Evolutionary conservation across 2,329 filamentous ascomycete genomes (phyloP), one percentile per base, ranked within the genome.

Genomic region (Fusarium sp.): DNA sequence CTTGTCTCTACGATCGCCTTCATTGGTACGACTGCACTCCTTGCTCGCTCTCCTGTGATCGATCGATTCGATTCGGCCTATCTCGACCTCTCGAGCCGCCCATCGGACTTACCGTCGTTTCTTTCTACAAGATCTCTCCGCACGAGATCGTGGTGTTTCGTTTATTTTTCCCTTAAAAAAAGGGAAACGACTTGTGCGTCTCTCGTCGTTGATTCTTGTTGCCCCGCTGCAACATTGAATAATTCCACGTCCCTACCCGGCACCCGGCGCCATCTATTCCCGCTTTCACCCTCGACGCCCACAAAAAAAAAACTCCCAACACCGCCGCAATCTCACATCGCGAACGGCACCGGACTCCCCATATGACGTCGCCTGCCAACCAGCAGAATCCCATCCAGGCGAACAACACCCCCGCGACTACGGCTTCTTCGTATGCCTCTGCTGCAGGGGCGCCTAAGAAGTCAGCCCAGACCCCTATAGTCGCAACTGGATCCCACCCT

Each of bases 401-500:
- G 86, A 85, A 86, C 80, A 89, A 85, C 83, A 84, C 85, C 82
- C 85, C 87, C 83, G 85, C 87, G 81, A 85, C 87, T 80, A 86
- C 88, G 82, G 85, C 88, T 82, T 80, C 84, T 82, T 91, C 90
- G 81, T 91, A 91, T 89, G 90, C 90, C 86, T 91, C 89, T 78
- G 89, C 90, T 85, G 90, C 86, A 81, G 86, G 88, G 85, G 86
- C 87, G 83, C 84, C 85, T 75, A 90, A 90, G 86, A 91, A 91
- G 86, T 84, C 85, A 81, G 84, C 86, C 79, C 85, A 88, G 82
- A 87, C 88, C 83, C 88, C 89, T 80, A 81, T 89, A 83, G 86
- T 89, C 82, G 88, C 88, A 82, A 86, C 88, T 81, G 87, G 88
- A 81, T 87, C 89, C 74, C 77, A 81, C 68, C 73, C 85, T 75